phyloP scores from a whole-genome alignment of 192 early-diverging fungal genomes.

The Coemansia nantahalensis region DNA sequence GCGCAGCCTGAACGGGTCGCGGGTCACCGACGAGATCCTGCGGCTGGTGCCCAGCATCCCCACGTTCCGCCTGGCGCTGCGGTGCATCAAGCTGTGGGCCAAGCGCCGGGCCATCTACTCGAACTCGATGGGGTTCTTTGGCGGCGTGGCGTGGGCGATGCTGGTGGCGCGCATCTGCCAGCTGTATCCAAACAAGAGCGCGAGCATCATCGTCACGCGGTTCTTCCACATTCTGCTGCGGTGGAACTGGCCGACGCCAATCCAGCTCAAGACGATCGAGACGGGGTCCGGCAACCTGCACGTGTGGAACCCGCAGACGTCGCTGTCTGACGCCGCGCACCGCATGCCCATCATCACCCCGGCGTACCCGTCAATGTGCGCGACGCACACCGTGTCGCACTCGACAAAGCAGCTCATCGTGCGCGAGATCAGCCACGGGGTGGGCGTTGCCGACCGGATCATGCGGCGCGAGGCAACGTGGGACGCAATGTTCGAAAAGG shows the following conservation, averaged over 20 bases:
- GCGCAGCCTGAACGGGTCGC: slow-evolving; percentile 90
- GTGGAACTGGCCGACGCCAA: slow-evolving; percentile 96
- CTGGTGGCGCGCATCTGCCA: slow-evolving; percentile 93
- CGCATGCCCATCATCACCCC: slow-evolving; percentile 99
- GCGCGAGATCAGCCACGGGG: slow-evolving; percentile 79
- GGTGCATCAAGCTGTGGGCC: slow-evolving; percentile 97
- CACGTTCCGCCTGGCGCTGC: slow-evolving; percentile 83
- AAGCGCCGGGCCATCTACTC: slow-evolving; percentile 91
- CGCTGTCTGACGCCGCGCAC: slow-evolving; percentile 76
- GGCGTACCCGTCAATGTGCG: slow-evolving; percentile 97
- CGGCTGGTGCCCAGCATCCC: slow-evolving; percentile 89
- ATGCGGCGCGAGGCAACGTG: slow-evolving; percentile 73
- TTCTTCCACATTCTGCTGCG: slow-evolving; percentile 86
- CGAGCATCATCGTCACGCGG: slow-evolving; percentile 77
- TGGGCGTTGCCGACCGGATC: slow-evolving; percentile 71
- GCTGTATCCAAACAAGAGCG: slow-evolving; percentile 92
- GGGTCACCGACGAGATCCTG: slow-evolving; percentile 96
- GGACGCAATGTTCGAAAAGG: slow-evolving; percentile 83
- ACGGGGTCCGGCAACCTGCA: slow-evolving; percentile 81
- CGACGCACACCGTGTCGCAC: slow-evolving; percentile 92
- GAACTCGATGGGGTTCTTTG: slow-evolving; percentile 97
- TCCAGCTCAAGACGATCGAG: slow-evolving; percentile 83
- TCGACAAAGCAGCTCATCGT: slow-evolving; percentile 84
- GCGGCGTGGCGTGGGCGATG: slow-evolving; percentile 99
- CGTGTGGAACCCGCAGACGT: slow-evolving; percentile 95